These are phyloP conservation scores for Andrographis paniculata DNA, from an alignment of 305 asterid species.

Conservation along the genomic window DNA sequence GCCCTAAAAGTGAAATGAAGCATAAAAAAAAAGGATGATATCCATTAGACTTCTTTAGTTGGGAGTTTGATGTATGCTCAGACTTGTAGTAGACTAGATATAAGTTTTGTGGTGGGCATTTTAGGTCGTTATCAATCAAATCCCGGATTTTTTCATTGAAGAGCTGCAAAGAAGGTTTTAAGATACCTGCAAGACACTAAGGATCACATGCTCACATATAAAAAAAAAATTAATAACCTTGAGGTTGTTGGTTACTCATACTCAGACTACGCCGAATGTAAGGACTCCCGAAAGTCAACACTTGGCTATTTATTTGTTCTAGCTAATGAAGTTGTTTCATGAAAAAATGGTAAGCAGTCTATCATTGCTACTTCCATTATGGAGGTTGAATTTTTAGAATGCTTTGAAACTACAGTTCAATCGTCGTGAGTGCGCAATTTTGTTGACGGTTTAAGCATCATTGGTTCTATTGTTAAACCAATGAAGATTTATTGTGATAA, in stretches of 20 bases:
- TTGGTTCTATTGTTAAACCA: neutral
- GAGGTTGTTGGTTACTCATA: neutral
- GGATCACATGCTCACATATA: neutral
- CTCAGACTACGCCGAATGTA: neutral
- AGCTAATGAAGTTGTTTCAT: neutral
- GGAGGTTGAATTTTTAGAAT: neutral
- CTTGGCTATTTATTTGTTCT: neutral
- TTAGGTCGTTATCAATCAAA: neutral
- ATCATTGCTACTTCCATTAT: neutral
- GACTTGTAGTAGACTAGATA: neutral
- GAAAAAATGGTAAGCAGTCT: neutral
- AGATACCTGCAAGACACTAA: neutral
- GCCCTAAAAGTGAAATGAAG: neutral
- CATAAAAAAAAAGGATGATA: too few species aligned
- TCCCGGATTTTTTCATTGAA: neutral
- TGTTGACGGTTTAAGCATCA: neutral
- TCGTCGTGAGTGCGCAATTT: neutral
- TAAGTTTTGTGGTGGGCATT: neutral
- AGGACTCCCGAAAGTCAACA: neutral
- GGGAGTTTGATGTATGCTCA: neutral
- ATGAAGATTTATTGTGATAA: neutral
- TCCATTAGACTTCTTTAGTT: neutral
- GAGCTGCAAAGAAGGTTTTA: neutral
- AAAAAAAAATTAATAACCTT: neutral
- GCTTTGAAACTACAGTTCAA: neutral